Evolutionary conservation across 129 eudicot genomes (phyloP), one percentile per base, ranked within the genome.

Genomic region (Centella asiatica): DNA sequence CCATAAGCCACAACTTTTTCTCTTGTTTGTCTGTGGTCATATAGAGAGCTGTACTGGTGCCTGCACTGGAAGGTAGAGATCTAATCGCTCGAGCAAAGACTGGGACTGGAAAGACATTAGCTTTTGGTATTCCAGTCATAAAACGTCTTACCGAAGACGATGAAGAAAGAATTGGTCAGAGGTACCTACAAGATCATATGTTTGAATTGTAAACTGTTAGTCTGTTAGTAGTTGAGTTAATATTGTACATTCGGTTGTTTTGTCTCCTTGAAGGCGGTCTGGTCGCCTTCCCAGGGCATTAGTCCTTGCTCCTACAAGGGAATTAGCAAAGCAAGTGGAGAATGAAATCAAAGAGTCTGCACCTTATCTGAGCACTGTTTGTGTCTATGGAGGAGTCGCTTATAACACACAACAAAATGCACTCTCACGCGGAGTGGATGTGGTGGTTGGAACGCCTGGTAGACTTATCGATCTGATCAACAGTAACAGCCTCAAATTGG

Each of bases 391-490:
- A 33, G 98, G 98, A 29, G 95, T 90, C 25, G 81, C 98, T 11
- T 90, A 86, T 60, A 61, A 57, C 25, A 64, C 73, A 29, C 98
- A 90, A 63, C 87, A 90, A 75, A 79, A 63, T 71, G 83, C 95
- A 13, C 79, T 90, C 66, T 62, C 94, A 32, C 94, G 98, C 72
- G 95, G 98, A 57, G 94, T 87, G 63, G 98, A 90, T 80, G 90
- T 90, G 22, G 98, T 87, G 71, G 98, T 90, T 64, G 98, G 98
- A n/a, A 90, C 98, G 56, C 98, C 98, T 4, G 98, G 98, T 61
- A 87, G 98, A 84, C 67, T 90, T 32, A 90, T 90, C 50, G 98
- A 90, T 72, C 86, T 90, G 55, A 84, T 90, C 50, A 81, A 86
- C 42, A 80, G 87, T 71, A 77, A 76, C 64, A 86, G 79, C 74